Evolutionary conservation across 2,329 filamentous ascomycete species (phyloP).

Genomic region (Botryotinia narcissicola): DNA sequence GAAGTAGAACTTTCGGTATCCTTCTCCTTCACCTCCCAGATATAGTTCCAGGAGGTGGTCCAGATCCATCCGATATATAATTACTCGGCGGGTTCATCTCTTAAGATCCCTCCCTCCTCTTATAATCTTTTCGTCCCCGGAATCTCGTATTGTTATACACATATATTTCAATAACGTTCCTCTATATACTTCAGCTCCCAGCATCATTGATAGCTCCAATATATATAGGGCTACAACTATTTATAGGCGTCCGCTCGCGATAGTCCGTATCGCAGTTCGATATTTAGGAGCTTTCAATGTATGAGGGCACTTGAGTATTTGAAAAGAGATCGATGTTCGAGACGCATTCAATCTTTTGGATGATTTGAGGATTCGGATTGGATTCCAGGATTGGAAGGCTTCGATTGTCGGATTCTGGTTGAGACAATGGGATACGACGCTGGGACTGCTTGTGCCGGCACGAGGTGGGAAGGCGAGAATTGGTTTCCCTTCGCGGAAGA

Average conservation of each 20-base stretch:
- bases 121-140: neutral
- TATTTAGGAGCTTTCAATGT: neutral
- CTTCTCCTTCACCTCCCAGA: neutral
- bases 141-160: neutral
- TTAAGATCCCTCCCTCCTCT: neutral
- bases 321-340: neutral
- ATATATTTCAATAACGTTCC: neutral
- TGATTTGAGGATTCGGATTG: neutral
- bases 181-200: neutral
- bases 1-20: neutral
- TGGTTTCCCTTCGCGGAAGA: neutral
- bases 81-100: neutral
- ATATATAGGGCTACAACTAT: neutral
- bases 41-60: neutral
- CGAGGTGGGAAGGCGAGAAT: neutral
- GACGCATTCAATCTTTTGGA: neutral
- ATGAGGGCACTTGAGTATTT: neutral
- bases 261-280: neutral
- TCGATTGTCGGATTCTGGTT: neutral
- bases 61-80: neutral
- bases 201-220: neutral
- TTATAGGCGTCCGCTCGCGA: neutral
- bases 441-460: neutral
- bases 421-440: neutral
- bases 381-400: neutral